Evolutionary conservation across 2,329 filamentous ascomycete species (phyloP), one percentile per base, ranked within the genome.

Genomic region (Beauveria pseudobassiana): DNA sequence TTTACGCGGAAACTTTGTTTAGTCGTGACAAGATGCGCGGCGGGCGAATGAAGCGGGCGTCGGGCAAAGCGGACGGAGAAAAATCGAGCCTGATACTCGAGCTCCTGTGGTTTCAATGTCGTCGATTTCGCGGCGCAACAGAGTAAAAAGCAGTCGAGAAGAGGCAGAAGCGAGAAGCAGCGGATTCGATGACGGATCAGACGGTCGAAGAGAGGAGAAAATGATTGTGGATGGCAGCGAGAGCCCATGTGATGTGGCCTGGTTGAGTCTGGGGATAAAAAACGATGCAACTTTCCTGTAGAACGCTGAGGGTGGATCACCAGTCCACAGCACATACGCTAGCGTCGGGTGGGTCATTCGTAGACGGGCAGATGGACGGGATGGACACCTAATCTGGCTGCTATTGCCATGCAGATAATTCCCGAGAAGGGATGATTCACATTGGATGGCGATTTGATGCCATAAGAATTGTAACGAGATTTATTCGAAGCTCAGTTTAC

Each of bases 181-280:
- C 20, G 9, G 22, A 34, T 34, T 10, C 7, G 10, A 18, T 40
- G 38, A 16, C 20, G 57, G 9, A 4, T 45, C 7, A 12, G 26
- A 26, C 24, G 38, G 49, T 10, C 16, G 14, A 34, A 38, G 45
- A 50, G 46, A 40, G 22, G 30, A 14, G 46, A 51, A 10, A 62
- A 48, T 48, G 60, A 62, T 53, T 51, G 54, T 62, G 60, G 60
- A 57, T 52, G 46, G 54, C 46, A 62, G 48, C 30, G 43, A 53
- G 14, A 56, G 53, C 40, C 53, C 60, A 62, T 57, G 60, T 62
- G 60, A 62, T 62, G 46, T 56, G 60, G 51, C 51, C 51, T 40
- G 45, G 54, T 46, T 58, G 46, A 62, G 53, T 56, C 46, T 62
- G 52, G 46, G 48, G 53, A 57, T 52, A 48, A 62, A 62, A 62